Conservation (phyloP, 2,329 filamentous ascomycete genomes). For the Corinectria fuckeliana region DNA sequence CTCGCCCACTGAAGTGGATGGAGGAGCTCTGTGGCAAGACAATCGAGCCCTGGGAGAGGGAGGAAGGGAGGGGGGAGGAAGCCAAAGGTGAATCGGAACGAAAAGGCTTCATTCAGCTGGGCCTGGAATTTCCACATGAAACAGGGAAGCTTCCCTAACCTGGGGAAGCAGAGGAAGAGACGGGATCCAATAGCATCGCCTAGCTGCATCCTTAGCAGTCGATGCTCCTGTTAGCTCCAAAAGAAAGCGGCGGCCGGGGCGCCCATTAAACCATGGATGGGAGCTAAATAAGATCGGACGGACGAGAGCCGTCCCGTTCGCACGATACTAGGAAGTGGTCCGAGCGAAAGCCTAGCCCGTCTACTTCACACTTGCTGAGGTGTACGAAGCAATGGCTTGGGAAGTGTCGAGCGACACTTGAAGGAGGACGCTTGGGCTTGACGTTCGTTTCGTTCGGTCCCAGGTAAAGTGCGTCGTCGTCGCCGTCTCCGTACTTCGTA, state of each 20-base stretch:
- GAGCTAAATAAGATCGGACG: conserved; percentile 23
- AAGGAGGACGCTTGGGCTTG: conserved; percentile 20
- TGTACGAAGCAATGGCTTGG: conserved; percentile 17
- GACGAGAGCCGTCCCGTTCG: conserved; percentile 19
- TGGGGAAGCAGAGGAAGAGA: background rate
- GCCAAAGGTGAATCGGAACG: too few species aligned
- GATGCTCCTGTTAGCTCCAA: background rate
- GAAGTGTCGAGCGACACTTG: too few species aligned
- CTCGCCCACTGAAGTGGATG: background rate
- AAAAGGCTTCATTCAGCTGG: too few species aligned
- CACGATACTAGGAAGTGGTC: background rate
- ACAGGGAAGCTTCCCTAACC: background rate
- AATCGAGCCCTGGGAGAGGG: background rate
- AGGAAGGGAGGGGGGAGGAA: too few species aligned
- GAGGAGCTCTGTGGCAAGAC: background rate
- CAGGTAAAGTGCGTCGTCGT: background rate
- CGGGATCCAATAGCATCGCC: too few species aligned
- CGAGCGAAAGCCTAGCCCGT: conserved; percentile 18
- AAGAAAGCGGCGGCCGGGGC: conserved; percentile 11
- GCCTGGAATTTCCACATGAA: too few species aligned
- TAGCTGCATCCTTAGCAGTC: background rate
- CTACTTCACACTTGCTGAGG: conserved; percentile 16
- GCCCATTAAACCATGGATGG: conserved; percentile 4
- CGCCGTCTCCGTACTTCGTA: too few species aligned
- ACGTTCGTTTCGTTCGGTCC: conserved; percentile 24